These are phyloP conservation scores for Arabidopsis lyrata DNA, from an alignment of 441 rosid genomes.

Conservation along the genomic window DNA sequence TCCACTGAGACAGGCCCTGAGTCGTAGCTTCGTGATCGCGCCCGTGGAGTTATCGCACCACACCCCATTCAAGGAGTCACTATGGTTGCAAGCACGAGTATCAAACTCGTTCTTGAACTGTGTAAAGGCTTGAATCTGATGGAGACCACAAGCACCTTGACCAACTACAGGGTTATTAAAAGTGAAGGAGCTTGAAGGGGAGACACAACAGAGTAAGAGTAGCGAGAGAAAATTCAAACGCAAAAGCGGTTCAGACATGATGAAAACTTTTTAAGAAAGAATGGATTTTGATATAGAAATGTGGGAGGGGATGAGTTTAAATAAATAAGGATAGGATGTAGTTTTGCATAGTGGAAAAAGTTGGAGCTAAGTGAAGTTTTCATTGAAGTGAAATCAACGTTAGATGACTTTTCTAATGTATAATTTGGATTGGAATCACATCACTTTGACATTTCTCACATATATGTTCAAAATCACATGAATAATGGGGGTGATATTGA, in stretches of 20 bases:
- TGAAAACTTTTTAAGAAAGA: not conserved
- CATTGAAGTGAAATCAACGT: not conserved
- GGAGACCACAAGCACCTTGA: not conserved
- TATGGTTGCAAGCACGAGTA: not conserved
- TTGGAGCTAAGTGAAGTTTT: not conserved
- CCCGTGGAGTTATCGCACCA: slow-evolving; percentile 11
- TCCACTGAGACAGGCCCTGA: not conserved
- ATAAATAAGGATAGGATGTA: not conserved
- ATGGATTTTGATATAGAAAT: not conserved
- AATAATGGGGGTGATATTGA: too few species aligned
- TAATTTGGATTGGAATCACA: too few species aligned
- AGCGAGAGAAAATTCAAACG: not conserved
- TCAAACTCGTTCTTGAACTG: slow-evolving; percentile 19
- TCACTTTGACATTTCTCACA: too few species aligned
- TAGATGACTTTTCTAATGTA: not conserved
- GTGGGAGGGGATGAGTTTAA: too few species aligned
- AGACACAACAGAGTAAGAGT: slow-evolving; percentile 3
- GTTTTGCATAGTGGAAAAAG: not conserved
- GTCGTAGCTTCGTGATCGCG: not conserved
- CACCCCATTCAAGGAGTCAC: not conserved
- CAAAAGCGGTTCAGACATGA: not conserved
- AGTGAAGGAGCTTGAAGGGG: not conserved
- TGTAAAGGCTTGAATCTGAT: not conserved
- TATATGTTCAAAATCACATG: too few species aligned
- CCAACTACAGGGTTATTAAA: not conserved